Percentiles rank a stretch among this genome's conserved stretches.
Conservation (phyloP, 1,139 yeast genomes). For the Debaryomyces udenii region DNA sequence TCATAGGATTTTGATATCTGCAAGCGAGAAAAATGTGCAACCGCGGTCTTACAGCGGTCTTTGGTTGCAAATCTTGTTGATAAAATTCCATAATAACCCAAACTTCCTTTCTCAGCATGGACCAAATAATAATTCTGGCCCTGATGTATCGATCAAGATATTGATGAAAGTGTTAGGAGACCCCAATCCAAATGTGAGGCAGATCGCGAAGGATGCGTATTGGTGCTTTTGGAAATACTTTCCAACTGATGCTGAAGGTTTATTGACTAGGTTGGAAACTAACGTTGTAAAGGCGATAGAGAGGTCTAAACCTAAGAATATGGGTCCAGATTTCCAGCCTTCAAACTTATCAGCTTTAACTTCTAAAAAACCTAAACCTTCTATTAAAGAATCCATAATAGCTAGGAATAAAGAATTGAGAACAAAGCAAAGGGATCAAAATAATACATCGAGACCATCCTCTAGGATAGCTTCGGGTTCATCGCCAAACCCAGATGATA, state of each 20-base stretch:
- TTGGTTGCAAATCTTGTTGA: conserved; percentile 68
- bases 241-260: conserved; percentile 54
- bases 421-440: conserved; percentile 23
- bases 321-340: conserved; percentile 13
- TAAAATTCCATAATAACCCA: conserved; percentile 37
- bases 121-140: conserved; percentile 33
- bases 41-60: conserved; percentile 71
- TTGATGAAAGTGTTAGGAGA: conserved; percentile 69
- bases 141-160: conserved; percentile 55
- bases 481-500: conserved; percentile 7
- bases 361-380: conserved; percentile 26
- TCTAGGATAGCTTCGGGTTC: conserved; percentile 21
- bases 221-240: conserved; percentile 63
- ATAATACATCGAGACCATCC: conserved; percentile 25
- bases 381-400: conserved; percentile 37
- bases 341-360: conserved; percentile 7
- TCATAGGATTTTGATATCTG: conserved; percentile 52
- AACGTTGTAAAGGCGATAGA: conserved; percentile 42
- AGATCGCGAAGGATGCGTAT: conserved; percentile 68
- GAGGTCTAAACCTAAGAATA: conserved; percentile 49
- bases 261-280: conserved; percentile 50
- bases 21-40: conserved; percentile 68
- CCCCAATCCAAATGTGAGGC: conserved; percentile 82
- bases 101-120: conserved; percentile 41
- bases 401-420: conserved; percentile 38